These are phyloP conservation scores for Plasmodium gonderi DNA, from an alignment of 169 alveolate species.

Conservation along the genomic window DNA sequence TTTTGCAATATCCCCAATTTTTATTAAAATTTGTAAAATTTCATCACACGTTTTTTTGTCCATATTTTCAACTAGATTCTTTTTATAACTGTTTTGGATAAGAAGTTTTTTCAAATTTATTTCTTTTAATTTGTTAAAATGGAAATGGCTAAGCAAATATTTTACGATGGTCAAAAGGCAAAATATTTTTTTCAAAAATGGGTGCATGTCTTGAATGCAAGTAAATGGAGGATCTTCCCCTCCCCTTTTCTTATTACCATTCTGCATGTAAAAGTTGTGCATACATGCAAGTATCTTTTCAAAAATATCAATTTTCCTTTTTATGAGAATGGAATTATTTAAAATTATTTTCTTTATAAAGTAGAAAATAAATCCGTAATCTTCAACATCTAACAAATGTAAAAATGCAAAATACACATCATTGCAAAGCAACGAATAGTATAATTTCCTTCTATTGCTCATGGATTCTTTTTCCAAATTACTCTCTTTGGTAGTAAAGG, in stretches of 20 bases:
- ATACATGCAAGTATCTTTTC: slow-evolving; percentile 9
- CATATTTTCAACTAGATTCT: slow-evolving; percentile 32
- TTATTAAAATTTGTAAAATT: slow-evolving; percentile 22
- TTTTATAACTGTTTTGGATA: slow-evolving; percentile 34
- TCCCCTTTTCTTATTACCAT: neutral
- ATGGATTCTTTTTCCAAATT: neutral
- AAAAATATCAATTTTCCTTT: slow-evolving; percentile 16
- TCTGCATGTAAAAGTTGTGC: neutral
- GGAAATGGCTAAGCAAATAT: slow-evolving; percentile 10
- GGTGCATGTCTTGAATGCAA: neutral
- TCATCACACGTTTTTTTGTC: slow-evolving; percentile 36
- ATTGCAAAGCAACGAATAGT: neutral
- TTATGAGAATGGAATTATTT: neutral
- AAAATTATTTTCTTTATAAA: slow-evolving; percentile 19
- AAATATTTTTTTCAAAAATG: slow-evolving; percentile 14
- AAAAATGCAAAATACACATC: slow-evolving; percentile 25
- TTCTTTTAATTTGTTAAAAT: neutral
- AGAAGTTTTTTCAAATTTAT: slow-evolving; percentile 32
- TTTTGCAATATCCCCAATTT: slow-evolving; percentile 31
- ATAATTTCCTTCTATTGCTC: neutral
- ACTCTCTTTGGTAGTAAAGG: neutral
- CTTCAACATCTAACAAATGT: neutral
- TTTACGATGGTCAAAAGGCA: neutral
- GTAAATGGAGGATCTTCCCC: neutral
- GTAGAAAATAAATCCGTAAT: slow-evolving; percentile 4